Conservation (phyloP, 495 filamentous ascomycete genomes). For the Haplographium delicatum region DNA sequence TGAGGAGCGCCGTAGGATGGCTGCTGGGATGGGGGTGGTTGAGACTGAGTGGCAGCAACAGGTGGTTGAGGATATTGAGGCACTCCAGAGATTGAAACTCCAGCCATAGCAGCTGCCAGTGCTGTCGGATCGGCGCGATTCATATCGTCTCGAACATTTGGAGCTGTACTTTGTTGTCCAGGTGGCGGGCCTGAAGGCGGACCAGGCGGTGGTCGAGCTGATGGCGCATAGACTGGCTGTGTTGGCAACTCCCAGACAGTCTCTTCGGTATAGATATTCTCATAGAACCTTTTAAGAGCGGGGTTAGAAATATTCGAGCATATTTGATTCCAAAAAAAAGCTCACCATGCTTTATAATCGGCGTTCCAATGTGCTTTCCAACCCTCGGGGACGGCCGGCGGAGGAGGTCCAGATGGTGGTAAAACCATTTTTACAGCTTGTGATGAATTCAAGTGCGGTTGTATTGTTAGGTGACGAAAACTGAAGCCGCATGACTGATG, state of each 20-base stretch:
- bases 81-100: background rate
- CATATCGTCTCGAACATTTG: too few species aligned
- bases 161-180: background rate
- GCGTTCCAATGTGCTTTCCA: constrained; percentile 14
- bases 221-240: constrained; percentile 2
- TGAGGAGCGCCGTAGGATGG: background rate
- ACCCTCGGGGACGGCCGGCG: constrained; percentile 3
- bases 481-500: too few species aligned
- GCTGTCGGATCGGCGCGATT: background rate
- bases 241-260: constrained; percentile 16
- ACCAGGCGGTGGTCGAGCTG: background rate
- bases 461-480: too few species aligned
- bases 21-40: background rate
- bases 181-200: constrained; percentile 8
- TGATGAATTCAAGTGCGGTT: too few species aligned
- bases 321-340: too few species aligned
- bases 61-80: constrained; percentile 4
- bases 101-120: constrained; percentile 4
- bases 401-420: background rate
- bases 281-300: constrained; percentile 16
- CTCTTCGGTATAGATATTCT: constrained; percentile 15
- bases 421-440: constrained; percentile 1
- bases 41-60: background rate
- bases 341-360: constrained; percentile 14
- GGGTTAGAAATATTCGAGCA: too few species aligned